Base-by-base conservation (phyloP, 2,329 filamentous ascomycete genomes). In the Zymoseptoria brevis region DNA sequence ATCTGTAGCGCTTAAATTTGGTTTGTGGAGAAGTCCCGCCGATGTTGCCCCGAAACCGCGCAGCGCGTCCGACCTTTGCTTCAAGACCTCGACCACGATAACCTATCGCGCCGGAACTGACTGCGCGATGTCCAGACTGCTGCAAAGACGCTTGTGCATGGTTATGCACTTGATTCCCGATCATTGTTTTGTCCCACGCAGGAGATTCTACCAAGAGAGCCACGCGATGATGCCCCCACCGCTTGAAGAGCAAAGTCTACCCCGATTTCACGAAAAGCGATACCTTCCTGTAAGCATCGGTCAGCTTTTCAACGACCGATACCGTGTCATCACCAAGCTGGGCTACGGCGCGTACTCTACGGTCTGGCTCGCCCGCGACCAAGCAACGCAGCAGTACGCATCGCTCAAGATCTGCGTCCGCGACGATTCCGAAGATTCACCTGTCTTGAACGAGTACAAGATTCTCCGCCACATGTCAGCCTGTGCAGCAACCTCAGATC, bases 331-430 rank as follows among this genome's bases (percentile, higher is more conserved):
- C 9, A 69, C 69, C 51, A 79, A 79, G 61, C 68, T 78, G 11
- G 76, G 76, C 49, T 76, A 73, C 60, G 75, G 76, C 9, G 67
- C 65, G 2, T 65, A 62, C 54, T 75, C 75, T 5, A 77, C 75
- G 0, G 72, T 76, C 2, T 78, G 76, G 76, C 69, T 78, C 1
- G 71, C 69, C 41, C 70, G 66, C 24, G 73, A 77, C 16, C 67
- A 68, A 74, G 19, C 52, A 49, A 57, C 61, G 45, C 16, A 53
- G 8, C 5, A 29, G 13, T 24, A 2, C 16, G 13, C 35, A 4
- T 45, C 35, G 13, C 35, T 58, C 41, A 58, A 55, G 29, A 53
- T 60, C 13, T 60, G 50, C 29, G 53, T 60, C 9, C 29, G 49
- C 26, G 58, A 55, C 30, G 29, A 22, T 4, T 8, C 45, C 3